Percentiles rank a stretch among this genome's conserved stretches.
These are phyloP conservation scores for Coelastrella sp. DNA, from an alignment of 139 green algal genomes.

Conservation along the genomic window DNA sequence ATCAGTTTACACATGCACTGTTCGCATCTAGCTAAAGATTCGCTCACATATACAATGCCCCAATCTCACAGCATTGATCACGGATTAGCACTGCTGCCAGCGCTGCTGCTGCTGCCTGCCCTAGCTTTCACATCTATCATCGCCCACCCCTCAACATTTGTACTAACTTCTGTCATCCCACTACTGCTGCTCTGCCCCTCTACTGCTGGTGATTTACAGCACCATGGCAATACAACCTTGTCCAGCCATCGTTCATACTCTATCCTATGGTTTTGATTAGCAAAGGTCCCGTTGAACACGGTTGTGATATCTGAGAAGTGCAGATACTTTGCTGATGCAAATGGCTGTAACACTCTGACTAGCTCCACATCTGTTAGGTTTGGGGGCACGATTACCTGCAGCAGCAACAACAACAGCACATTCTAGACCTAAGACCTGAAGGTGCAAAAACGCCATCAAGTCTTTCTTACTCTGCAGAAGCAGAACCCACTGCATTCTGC, in stretches of 20 bases:
- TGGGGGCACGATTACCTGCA: constrained; percentile 31
- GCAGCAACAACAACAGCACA: too few relatives aligned
- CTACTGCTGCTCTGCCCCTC: not conserved
- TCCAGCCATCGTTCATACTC: constrained; percentile 35
- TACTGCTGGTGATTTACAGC: constrained; percentile 20
- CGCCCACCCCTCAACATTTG: not conserved
- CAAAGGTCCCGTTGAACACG: constrained; percentile 19
- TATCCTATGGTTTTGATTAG: not conserved
- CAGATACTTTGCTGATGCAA: constrained; percentile 19
- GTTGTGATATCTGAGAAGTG: constrained; percentile 34
- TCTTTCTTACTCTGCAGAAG: too few relatives aligned
- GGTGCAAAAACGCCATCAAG: too few relatives aligned
- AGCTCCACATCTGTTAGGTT: constrained; percentile 13
- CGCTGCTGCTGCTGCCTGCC: not conserved
- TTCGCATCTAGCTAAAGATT: too few relatives aligned
- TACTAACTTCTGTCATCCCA: not conserved
- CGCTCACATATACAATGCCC: too few relatives aligned
- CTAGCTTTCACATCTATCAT: constrained; percentile 22
- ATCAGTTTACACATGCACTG: too few relatives aligned
- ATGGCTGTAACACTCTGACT: not conserved
- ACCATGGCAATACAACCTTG: constrained; percentile 37
- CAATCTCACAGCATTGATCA: too few relatives aligned
- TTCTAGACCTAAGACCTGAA: too few relatives aligned
- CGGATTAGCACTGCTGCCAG: not conserved
- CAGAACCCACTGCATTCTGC: too few relatives aligned